Percentiles rank a stretch among this genome's conserved stretches.
These are phyloP conservation scores for Fraxinus baroniana DNA, from an alignment of 305 asterid genomes.

Conservation along the genomic window DNA sequence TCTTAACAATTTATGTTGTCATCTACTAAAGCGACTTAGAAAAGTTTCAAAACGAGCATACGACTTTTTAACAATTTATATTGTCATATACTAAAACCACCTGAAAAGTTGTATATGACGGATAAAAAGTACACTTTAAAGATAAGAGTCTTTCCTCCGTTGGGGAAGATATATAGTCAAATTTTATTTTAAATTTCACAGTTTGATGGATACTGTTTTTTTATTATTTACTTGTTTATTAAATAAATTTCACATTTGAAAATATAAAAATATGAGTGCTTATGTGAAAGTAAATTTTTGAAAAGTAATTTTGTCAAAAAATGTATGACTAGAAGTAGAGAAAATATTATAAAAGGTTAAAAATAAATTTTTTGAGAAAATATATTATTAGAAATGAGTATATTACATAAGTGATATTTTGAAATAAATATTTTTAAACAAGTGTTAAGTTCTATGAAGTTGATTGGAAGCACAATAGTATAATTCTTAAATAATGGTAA, in stretches of 20 bases:
- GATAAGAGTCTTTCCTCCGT: not conserved
- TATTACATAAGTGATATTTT: not conserved
- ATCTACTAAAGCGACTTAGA: not conserved
- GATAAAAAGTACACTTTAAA: not conserved
- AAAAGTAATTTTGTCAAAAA: too few species aligned
- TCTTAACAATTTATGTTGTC: too few species aligned
- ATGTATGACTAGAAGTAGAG: not conserved
- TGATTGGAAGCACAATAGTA: not conserved
- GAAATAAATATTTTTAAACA: too few species aligned
- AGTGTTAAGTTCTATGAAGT: not conserved
- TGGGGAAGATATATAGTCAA: not conserved
- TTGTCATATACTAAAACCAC: not conserved
- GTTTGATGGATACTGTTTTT: not conserved
- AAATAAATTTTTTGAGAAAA: not conserved
- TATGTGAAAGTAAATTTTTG: not conserved
- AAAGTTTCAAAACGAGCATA: not conserved
- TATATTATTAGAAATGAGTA: too few species aligned
- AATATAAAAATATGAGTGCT: not conserved
- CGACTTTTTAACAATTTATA: not conserved
- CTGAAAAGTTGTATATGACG: not conserved
- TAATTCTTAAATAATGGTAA: too few species aligned
- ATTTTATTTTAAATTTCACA: too few species aligned
- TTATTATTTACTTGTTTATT: constrained; percentile 2
- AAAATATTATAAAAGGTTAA: too few species aligned
- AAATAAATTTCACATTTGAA: too few species aligned